Evolutionary conservation across 2,329 filamentous ascomycete species (phyloP), one percentile per base, ranked within the genome.

Genomic region (Alternaria metachromatica): DNA sequence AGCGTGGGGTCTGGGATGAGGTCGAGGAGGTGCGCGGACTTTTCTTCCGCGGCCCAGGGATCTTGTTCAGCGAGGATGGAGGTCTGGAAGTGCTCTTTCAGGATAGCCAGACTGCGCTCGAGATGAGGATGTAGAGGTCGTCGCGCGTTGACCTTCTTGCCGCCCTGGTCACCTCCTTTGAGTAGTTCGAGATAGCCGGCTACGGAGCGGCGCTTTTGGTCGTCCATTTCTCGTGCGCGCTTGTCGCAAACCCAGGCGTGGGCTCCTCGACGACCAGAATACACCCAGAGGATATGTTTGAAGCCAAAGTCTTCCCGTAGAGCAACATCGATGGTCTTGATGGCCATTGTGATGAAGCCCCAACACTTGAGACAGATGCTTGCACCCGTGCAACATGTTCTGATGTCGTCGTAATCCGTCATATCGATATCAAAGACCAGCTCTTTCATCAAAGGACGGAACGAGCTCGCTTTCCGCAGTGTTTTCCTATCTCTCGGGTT

Each of bases 391-490:
- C 96, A 99, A 82, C 96, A 99, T 26, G 94, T 97, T 71, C 96
- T 90, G 68, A 99, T 92, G 69, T 97, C 93, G 78, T 99, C 96
- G 81, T 99, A 99, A 82, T 98, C 96, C 58, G 96, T 98, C 87
- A 99, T 87, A 87, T 99, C 96, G 74, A 99, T 98, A 90, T 99
- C 96, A 80, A 99, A 98, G 73, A 97, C 97, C 43, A 99, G 84
- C 80, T 99, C 96, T 80, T 99, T 99, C 60, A 92, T 87, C 30
- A 97, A 80, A 0, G 96, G 95, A 67, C 90, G 91, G 83, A 99
- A 97, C 9, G 92, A 89, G 51, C 89, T 88, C 37, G 90, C 87
- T 80, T 94, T 95, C 57, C 91, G 89, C 33, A 98, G 82, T 0
- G 90, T 90, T 82, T 98, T 99, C 75, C 95, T 90, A 74, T 99